Evolutionary conservation across 2,329 filamentous ascomycete genomes (phyloP).

Genomic region (Knufia fluminis): DNA sequence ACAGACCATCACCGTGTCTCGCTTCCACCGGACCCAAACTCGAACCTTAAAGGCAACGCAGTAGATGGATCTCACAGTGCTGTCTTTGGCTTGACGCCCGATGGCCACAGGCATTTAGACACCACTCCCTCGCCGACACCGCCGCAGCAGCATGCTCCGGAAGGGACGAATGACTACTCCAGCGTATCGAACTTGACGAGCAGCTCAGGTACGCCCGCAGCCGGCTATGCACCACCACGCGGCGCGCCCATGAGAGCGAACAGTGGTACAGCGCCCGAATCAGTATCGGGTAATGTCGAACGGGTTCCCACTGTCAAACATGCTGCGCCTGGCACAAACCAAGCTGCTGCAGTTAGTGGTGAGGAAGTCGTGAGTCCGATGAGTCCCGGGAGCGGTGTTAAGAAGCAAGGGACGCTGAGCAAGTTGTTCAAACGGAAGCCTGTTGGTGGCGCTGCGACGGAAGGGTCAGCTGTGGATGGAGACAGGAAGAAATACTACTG

Average conservation of each 20-base stretch:
- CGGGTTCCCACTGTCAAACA: background rate
- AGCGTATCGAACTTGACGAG: background rate
- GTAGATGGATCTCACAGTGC: background rate
- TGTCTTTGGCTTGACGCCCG: constrained; percentile 1
- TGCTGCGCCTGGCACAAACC: constrained; percentile 1
- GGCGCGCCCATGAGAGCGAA: background rate
- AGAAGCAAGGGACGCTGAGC: constrained; percentile 3
- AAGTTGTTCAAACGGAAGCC: constrained; percentile 8
- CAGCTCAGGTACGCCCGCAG: background rate
- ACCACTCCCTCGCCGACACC: background rate
- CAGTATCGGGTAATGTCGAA: background rate
- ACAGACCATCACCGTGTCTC: background rate
- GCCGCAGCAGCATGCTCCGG: background rate
- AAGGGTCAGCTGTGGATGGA: background rate
- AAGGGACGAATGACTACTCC: background rate
- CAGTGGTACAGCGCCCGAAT: constrained; percentile 1
- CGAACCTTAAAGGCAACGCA: background rate
- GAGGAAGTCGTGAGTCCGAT: background rate
- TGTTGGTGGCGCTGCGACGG: constrained; percentile 3
- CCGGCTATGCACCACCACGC: background rate
- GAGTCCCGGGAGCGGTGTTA: background rate
- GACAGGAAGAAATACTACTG: constrained; percentile 8
- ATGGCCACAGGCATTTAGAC: background rate
- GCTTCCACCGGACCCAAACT: background rate
- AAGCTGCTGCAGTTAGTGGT: background rate